phyloP scores from a whole-genome alignment of 2,329 filamentous ascomycete genomes.

The Drechslerella coelobrocha region DNA sequence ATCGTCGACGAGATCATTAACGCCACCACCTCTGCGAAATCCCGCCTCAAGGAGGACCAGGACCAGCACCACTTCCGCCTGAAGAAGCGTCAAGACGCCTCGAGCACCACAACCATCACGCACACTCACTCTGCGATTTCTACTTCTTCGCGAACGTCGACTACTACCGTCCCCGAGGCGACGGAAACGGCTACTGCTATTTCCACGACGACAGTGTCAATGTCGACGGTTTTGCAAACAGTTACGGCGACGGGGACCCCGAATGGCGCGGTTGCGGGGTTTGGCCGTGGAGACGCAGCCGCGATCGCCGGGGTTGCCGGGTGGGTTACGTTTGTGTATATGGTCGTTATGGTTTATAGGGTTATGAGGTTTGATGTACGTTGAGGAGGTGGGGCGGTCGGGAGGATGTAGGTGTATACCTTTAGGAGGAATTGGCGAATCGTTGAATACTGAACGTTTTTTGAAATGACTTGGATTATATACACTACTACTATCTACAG shows the following conservation, averaged over 20 bases:
- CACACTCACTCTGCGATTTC: no score
- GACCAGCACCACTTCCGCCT: no score
- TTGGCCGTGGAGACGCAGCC: constrained; percentile 7
- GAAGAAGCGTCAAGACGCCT: no score
- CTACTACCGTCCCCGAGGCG: constrained; percentile 15
- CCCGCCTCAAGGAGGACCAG: constrained; percentile 11
- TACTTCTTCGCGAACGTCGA: not conserved
- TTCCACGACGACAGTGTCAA: constrained; percentile 28
- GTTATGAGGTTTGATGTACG: constrained; percentile 2
- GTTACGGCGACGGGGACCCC: constrained; percentile 30
- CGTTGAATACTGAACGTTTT: not conserved
- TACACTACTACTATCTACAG: not conserved
- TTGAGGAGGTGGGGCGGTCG: not conserved
- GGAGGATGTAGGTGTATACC: no score
- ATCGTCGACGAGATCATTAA: constrained; percentile 40
- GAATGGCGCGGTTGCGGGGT: not conserved
- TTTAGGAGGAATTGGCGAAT: not conserved
- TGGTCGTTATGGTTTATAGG: constrained; percentile 29
- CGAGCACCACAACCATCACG: constrained; percentile 6
- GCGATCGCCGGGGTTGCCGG: constrained; percentile 6
- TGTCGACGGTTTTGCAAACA: constrained; percentile 27
- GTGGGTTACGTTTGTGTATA: constrained; percentile 40
- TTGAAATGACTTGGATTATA: not conserved
- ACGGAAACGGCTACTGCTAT: constrained; percentile 24
- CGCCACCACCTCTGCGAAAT: constrained; percentile 30